Conservation (phyloP, 345 rosid genomes). For the Mallotus nudiflorus region DNA sequence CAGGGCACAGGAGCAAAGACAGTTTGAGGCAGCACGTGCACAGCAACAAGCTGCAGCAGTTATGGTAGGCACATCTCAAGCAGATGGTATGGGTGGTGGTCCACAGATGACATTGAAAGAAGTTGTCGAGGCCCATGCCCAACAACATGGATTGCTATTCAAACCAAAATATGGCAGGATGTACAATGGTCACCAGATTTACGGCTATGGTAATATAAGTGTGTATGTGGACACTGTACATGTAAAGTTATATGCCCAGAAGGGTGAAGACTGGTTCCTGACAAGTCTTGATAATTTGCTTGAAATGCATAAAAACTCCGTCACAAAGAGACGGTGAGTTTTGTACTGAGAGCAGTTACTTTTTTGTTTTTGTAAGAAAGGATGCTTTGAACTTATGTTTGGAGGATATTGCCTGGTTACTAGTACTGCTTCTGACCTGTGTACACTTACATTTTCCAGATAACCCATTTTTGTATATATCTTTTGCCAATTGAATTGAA, state of each 20-base stretch:
- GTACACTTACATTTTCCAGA: background rate
- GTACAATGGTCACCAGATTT: conserved; percentile 81
- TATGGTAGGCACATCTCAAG: conserved; percentile 30
- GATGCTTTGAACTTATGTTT: background rate
- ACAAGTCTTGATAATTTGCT: conserved; percentile 70
- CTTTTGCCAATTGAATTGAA: background rate
- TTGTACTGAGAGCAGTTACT: no score
- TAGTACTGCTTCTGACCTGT: background rate
- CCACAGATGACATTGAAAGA: conserved; percentile 72
- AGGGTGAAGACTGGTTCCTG: conserved; percentile 65
- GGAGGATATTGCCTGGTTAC: background rate
- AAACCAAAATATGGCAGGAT: conserved; percentile 76
- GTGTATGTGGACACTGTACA: conserved; percentile 65
- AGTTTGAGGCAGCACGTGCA: conserved; percentile 53
- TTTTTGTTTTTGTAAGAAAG: conserved; percentile 1
- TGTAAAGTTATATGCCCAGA: conserved; percentile 69
- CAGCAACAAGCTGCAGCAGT: conserved; percentile 46
- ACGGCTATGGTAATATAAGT: conserved; percentile 81
- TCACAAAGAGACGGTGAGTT: conserved; percentile 47
- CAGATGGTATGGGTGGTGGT: conserved; percentile 36
- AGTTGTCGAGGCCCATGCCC: conserved; percentile 79
- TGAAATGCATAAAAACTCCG: conserved; percentile 66
- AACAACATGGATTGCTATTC: conserved; percentile 72
- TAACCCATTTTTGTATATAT: background rate
- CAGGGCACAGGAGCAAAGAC: conserved; percentile 63